phyloP scores from a whole-genome alignment of 2,329 filamentous ascomycete species.

The Rugonectria rugulosa region DNA sequence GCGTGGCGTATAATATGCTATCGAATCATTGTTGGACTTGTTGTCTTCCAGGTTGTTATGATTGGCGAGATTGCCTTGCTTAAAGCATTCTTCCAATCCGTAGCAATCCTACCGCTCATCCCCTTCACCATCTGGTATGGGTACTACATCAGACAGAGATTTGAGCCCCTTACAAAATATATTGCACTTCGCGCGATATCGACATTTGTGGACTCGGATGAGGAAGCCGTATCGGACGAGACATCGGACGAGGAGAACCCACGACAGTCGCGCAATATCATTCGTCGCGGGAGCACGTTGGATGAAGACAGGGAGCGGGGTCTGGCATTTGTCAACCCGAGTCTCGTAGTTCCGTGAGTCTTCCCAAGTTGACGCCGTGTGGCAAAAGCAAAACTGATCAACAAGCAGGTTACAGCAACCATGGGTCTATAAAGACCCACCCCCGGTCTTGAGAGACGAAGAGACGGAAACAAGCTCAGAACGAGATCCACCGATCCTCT shows the following conservation, averaged over 20 bases:
- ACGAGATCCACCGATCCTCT: conserved; percentile 39
- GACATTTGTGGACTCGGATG: conserved; percentile 54
- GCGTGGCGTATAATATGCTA: conserved; percentile 98
- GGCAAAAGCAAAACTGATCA: conserved; percentile 19
- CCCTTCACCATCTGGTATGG: conserved; percentile 87
- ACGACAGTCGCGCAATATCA: conserved; percentile 48
- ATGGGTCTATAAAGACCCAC: conserved; percentile 71
- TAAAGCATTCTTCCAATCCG: conserved; percentile 75
- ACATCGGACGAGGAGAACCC: conserved; percentile 47
- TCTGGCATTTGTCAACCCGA: conserved; percentile 78
- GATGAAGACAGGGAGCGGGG: conserved; percentile 78
- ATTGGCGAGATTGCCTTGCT: conserved; percentile 83
- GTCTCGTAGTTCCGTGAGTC: conserved; percentile 70
- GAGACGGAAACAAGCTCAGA: conserved; percentile 40
- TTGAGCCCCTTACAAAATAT: conserved; percentile 88
- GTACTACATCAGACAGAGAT: conserved; percentile 80
- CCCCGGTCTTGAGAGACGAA: conserved; percentile 45
- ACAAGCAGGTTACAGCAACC: conserved; percentile 68
- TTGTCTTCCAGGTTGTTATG: conserved; percentile 92
- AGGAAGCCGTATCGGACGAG: conserved; percentile 47
- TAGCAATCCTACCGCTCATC: conserved; percentile 78
- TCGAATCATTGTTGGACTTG: conserved; percentile 82
- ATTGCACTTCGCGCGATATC: conserved; percentile 90
- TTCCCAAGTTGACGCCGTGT: no score
- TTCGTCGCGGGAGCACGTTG: conserved; percentile 68